Conservation (phyloP, 805 yeast genomes). For the Teunomyces barrocoloradensis region DNA sequence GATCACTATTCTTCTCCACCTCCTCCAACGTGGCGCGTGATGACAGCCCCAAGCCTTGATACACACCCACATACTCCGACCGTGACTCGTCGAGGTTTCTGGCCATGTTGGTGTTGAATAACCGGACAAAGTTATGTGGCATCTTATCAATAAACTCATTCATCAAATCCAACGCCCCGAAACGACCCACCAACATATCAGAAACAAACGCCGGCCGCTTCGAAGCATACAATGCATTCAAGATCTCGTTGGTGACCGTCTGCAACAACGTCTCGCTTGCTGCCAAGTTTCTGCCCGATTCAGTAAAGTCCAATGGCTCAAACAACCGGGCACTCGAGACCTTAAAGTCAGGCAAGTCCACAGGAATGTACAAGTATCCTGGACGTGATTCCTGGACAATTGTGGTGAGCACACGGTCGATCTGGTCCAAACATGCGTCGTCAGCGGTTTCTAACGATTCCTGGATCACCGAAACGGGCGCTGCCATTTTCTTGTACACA, state of each 20-base stretch:
- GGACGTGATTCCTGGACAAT: constrained; percentile 66
- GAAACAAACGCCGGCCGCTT: constrained; percentile 64
- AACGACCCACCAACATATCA: constrained; percentile 70
- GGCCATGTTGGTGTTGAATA: constrained; percentile 62
- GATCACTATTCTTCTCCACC: constrained; percentile 53
- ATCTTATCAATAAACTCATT: constrained; percentile 35
- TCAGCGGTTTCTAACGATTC: constrained; percentile 35
- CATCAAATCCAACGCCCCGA: constrained; percentile 43
- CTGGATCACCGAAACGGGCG: constrained; percentile 48
- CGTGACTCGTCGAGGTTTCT: constrained; percentile 75
- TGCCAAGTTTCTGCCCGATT: background rate
- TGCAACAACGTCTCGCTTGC: constrained; percentile 11
- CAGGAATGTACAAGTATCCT: constrained; percentile 78
- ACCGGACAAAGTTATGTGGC: constrained; percentile 27
- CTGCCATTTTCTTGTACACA: constrained; percentile 64
- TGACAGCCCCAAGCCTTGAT: constrained; percentile 57
- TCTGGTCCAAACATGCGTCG: constrained; percentile 36
- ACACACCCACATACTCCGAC: constrained; percentile 65
- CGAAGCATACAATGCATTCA: constrained; percentile 50
- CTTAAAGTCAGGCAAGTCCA: constrained; percentile 53
- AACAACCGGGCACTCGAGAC: constrained; percentile 23
- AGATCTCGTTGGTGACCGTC: constrained; percentile 32
- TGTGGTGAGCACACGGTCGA: constrained; percentile 63
- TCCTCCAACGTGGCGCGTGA: constrained; percentile 14
- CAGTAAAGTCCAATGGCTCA: constrained; percentile 4